phyloP scores from a whole-genome alignment of 208 protist species.

The Leptomonas pyrrhocoris region DNA sequence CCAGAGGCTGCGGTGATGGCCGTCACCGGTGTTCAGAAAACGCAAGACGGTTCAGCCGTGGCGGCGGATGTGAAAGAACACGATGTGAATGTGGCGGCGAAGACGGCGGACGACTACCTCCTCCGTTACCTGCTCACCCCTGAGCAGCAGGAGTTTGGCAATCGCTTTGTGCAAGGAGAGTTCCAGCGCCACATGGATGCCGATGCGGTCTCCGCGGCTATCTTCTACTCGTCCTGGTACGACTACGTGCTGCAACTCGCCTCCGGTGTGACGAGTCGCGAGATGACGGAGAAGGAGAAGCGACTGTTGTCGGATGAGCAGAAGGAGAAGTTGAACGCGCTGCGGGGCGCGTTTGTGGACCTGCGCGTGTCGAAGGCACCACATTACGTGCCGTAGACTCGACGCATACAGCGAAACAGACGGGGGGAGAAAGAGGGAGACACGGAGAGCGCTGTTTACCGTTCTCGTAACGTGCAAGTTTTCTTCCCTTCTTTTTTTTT shows the following conservation, averaged over 20 bases:
- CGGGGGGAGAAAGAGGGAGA: not conserved
- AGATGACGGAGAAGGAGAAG: conserved; percentile 77
- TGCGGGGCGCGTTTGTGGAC: conserved; percentile 52
- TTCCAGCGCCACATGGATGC: conserved; percentile 81
- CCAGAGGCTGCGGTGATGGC: conserved; percentile 36
- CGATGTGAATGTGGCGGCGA: not conserved
- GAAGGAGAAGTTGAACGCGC: conserved; percentile 68
- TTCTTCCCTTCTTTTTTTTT: no score
- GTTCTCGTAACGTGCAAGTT: no score
- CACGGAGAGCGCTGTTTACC: not conserved
- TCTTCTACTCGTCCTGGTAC: conserved; percentile 90
- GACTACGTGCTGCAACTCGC: conserved; percentile 83
- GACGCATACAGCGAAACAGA: no score
- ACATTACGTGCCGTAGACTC: conserved; percentile 31
- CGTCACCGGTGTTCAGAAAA: conserved; percentile 34
- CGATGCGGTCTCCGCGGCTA: conserved; percentile 53
- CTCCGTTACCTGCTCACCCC: conserved; percentile 62
- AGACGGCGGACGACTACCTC: conserved; percentile 40
- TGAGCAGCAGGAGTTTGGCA: conserved; percentile 83
- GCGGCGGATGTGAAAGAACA: not conserved
- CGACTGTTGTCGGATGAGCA: conserved; percentile 77
- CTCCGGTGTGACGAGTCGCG: conserved; percentile 67
- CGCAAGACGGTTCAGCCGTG: not conserved
- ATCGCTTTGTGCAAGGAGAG: conserved; percentile 83
- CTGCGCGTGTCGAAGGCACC: conserved; percentile 36